Conservation (phyloP, 768 basidiomycete genomes). For the Termitomyces sp. region DNA sequence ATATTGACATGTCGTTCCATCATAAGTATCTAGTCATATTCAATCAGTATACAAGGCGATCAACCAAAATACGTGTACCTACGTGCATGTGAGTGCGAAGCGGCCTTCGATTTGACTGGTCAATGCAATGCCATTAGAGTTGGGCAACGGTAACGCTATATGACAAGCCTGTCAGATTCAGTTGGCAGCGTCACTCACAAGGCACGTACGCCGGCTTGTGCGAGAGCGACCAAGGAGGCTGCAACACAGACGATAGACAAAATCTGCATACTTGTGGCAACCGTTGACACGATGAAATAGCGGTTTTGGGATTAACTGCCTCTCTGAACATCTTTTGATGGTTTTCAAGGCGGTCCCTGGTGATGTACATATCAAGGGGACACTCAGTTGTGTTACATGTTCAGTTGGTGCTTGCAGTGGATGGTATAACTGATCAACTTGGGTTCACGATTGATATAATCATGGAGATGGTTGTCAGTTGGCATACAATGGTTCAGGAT, state of each 20-base stretch:
- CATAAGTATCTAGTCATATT: no score
- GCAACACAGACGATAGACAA: neutral
- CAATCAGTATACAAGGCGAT: no score
- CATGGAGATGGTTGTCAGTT: neutral
- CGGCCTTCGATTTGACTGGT: neutral
- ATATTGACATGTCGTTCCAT: no score
- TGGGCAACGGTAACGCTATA: neutral
- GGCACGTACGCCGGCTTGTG: neutral
- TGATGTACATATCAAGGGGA: neutral
- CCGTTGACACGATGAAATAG: neutral
- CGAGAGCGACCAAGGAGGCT: neutral
- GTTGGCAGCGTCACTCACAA: neutral
- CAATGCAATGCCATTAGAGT: neutral
- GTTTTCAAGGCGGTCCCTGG: neutral
- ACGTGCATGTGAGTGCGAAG: constrained; percentile 2
- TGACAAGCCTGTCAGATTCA: neutral
- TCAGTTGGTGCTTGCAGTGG: neutral
- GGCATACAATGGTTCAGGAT: no score
- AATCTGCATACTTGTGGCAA: constrained; percentile 3
- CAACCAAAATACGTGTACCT: neutral
- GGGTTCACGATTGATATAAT: no score
- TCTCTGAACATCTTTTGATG: neutral
- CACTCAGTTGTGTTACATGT: neutral
- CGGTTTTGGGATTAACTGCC: neutral
- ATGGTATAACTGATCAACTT: neutral